These are phyloP conservation scores for Bipolaris oryzae DNA, from an alignment of 2,329 filamentous ascomycete genomes.

Conservation along the genomic window DNA sequence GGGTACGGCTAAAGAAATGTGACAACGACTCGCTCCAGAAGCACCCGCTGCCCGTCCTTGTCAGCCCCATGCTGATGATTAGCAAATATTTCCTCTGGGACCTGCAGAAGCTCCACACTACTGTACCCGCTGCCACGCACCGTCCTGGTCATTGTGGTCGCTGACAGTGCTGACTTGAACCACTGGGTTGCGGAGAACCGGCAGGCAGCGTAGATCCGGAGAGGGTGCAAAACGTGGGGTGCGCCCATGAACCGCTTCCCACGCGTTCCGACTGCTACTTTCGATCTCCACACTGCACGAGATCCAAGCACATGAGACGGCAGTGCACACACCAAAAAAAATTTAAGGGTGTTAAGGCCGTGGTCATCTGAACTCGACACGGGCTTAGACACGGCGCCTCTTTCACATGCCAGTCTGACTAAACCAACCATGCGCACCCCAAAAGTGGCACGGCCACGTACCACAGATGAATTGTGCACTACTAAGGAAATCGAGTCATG, in stretches of 20 bases:
- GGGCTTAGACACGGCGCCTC: slow-evolving; percentile 5
- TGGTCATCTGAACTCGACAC: slow-evolving; percentile 2
- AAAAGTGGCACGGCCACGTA: slow-evolving; percentile 1
- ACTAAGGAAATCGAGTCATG: neutral
- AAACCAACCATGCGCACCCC: neutral
- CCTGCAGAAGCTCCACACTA: slow-evolving; percentile 20
- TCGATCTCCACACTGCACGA: slow-evolving; percentile 19
- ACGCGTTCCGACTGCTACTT: slow-evolving; percentile 10
- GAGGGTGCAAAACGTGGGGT: slow-evolving; percentile 22
- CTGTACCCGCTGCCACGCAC: slow-evolving; percentile 10
- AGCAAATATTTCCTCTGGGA: slow-evolving; percentile 7
- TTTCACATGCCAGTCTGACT: slow-evolving; percentile 14
- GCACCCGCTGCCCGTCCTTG: neutral
- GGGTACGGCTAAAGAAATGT: slow-evolving; percentile 25
- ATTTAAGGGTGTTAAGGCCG: slow-evolving; percentile 6
- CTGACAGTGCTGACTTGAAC: neutral
- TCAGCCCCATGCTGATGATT: slow-evolving; percentile 5
- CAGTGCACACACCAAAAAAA: slow-evolving; percentile 2
- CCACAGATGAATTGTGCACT: neutral
- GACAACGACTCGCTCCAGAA: slow-evolving; percentile 1
- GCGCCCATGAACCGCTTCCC: neutral
- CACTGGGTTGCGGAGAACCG: neutral
- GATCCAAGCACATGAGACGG: slow-evolving; percentile 21
- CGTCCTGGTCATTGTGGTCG: neutral
- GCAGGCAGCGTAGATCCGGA: slow-evolving; percentile 8